These are phyloP conservation scores for Penicillium vulpinum DNA, from an alignment of 2,329 filamentous ascomycete genomes.

Conservation along the genomic window DNA sequence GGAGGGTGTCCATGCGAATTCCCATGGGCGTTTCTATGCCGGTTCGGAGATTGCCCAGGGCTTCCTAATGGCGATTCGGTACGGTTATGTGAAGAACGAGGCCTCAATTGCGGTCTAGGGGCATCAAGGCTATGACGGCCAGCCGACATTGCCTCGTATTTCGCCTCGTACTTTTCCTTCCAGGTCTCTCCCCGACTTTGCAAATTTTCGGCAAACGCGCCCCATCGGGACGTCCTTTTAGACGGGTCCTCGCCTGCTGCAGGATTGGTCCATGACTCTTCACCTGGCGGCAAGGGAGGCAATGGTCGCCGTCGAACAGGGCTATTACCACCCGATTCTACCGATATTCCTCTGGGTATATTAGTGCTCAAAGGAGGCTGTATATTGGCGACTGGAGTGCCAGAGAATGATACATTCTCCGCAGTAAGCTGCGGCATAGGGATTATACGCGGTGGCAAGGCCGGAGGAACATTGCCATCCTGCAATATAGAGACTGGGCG, in stretches of 20 bases:
- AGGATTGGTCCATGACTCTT: slow-evolving; percentile 19
- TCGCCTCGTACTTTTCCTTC: slow-evolving; percentile 28
- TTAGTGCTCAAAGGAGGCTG: slow-evolving; percentile 1
- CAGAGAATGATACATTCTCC: slow-evolving; percentile 24
- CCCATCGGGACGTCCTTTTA: slow-evolving; percentile 32
- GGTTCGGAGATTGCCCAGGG: slow-evolving; percentile 30
- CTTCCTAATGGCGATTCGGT: slow-evolving; percentile 25
- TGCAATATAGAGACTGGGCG: slow-evolving; percentile 8
- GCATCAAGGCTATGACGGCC: slow-evolving; percentile 35
- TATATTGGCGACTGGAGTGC: slow-evolving; percentile 15
- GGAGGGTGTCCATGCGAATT: no score
- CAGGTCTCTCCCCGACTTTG: slow-evolving; percentile 21
- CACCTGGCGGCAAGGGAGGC: slow-evolving; percentile 28
- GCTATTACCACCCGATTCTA: slow-evolving; percentile 4
- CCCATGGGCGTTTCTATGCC: slow-evolving; percentile 12
- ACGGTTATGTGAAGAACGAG: slow-evolving; percentile 22
- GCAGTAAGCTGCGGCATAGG: slow-evolving; percentile 20
- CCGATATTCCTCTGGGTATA: not conserved
- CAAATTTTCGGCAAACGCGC: slow-evolving; percentile 28
- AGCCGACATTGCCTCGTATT: slow-evolving; percentile 22
- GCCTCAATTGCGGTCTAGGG: slow-evolving; percentile 25
- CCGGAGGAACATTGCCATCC: slow-evolving; percentile 10
- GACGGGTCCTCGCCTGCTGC: slow-evolving; percentile 8
- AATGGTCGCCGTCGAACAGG: slow-evolving; percentile 25
- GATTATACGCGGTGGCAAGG: slow-evolving; percentile 22